phyloP scores from a whole-genome alignment of 768 basidiomycete genomes.

The Dacryopinax spathularia region DNA sequence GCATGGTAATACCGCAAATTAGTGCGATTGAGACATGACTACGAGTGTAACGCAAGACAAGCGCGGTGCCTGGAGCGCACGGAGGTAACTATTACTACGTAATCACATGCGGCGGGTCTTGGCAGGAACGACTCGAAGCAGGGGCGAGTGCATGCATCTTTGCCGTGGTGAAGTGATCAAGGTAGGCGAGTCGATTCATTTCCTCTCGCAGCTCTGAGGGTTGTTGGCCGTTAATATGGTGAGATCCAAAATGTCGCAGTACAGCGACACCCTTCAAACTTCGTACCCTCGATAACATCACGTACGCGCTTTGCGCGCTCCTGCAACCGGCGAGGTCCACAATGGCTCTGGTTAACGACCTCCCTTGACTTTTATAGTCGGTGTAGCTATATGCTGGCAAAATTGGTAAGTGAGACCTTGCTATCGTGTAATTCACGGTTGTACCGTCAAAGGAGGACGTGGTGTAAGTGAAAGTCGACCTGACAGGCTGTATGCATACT shows the following conservation, averaged over 20 bases:
- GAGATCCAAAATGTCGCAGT: constrained; percentile 16
- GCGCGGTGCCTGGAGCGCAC: no score
- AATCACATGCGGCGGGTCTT: no score
- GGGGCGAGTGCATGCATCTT: no score
- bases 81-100: no score
- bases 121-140: background rate
- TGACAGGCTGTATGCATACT: background rate
- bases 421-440: background rate
- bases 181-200: background rate
- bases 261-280: constrained; percentile 16
- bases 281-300: constrained; percentile 22
- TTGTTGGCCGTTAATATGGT: constrained; percentile 9
- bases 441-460: background rate
- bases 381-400: constrained; percentile 21
- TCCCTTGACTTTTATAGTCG: constrained; percentile 21
- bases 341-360: constrained; percentile 16
- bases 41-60: no score
- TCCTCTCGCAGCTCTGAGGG: background rate
- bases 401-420: constrained; percentile 14
- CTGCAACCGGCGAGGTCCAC: constrained; percentile 17
- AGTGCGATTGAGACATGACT: no score
- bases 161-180: background rate
- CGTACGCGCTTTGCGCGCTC: constrained; percentile 17
- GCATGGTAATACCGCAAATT: no score
- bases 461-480: background rate